phyloP scores from a whole-genome alignment of 345 rosid genomes.

The Citrus unshiu region DNA sequence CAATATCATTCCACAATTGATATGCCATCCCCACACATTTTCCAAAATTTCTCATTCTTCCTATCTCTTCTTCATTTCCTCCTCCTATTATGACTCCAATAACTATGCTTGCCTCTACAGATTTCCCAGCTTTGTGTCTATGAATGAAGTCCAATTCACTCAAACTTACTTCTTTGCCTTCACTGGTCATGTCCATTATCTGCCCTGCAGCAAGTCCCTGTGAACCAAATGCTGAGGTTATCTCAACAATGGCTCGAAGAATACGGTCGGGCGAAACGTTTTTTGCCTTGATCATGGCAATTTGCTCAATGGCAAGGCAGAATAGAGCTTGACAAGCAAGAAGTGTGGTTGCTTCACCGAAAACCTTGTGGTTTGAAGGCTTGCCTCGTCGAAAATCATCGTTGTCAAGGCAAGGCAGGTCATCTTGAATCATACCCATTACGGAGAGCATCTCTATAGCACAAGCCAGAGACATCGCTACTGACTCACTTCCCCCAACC shows the following conservation, averaged over 20 bases:
- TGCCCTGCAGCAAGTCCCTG: slow-evolving; percentile 56
- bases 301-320: slow-evolving; percentile 41
- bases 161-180: slow-evolving; percentile 31
- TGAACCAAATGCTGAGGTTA: slow-evolving; percentile 35
- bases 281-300: no score
- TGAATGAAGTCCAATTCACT: slow-evolving; percentile 27
- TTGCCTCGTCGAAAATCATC: slow-evolving; percentile 57
- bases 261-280: slow-evolving; percentile 20
- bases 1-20: slow-evolving; percentile 24
- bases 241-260: slow-evolving; percentile 6
- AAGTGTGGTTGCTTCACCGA: not conserved
- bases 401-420: slow-evolving; percentile 70
- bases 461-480: slow-evolving; percentile 48
- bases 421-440: slow-evolving; percentile 61
- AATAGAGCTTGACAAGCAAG: slow-evolving; percentile 57
- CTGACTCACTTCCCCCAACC: no score
- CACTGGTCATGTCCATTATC: slow-evolving; percentile 37
- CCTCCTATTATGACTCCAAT: slow-evolving; percentile 34
- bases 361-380: slow-evolving; percentile 60
- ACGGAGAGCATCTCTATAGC: slow-evolving; percentile 72
- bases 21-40: not conserved
- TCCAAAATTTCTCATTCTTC: slow-evolving; percentile 19
- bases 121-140: slow-evolving; percentile 33
- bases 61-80: slow-evolving; percentile 13
- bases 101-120: slow-evolving; percentile 33